phyloP scores from a whole-genome alignment of 352 stramenopile species.

The Phytopythium ostracodes region DNA sequence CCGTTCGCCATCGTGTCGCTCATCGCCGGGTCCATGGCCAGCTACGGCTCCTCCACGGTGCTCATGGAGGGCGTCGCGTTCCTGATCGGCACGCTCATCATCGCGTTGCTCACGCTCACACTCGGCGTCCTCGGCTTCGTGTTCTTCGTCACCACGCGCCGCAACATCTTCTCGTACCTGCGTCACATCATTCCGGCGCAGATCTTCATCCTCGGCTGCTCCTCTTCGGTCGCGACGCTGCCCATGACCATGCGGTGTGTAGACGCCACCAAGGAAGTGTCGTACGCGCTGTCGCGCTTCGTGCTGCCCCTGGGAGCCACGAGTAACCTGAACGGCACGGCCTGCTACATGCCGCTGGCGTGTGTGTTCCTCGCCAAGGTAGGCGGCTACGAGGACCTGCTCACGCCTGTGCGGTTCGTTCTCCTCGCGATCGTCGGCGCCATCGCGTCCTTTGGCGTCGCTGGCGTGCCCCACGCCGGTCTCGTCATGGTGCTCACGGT shows the following conservation, averaged over 20 bases:
- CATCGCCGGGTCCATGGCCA: slow-evolving; percentile 57
- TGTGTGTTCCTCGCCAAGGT: slow-evolving; percentile 76
- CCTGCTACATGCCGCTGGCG: slow-evolving; percentile 66
- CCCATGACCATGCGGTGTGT: slow-evolving; percentile 76
- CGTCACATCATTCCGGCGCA: slow-evolving; percentile 65
- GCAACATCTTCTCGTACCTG: slow-evolving; percentile 69
- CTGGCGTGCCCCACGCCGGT: slow-evolving; percentile 64
- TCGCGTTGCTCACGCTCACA: slow-evolving; percentile 41
- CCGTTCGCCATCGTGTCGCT: slow-evolving; percentile 72
- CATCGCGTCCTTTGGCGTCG: slow-evolving; percentile 66
- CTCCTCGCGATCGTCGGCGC: slow-evolving; percentile 62
- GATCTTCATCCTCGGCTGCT: slow-evolving; percentile 74
- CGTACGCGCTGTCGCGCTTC: slow-evolving; percentile 52
- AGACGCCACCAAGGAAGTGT: slow-evolving; percentile 60
- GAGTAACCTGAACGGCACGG: slow-evolving; percentile 71
- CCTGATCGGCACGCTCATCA: slow-evolving; percentile 38
- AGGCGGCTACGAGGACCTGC: slow-evolving; percentile 38
- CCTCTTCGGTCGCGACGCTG: slow-evolving; percentile 77
- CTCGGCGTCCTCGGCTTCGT: slow-evolving; percentile 47
- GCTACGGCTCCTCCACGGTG: slow-evolving; percentile 38
- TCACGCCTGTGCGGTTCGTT: slow-evolving; percentile 57
- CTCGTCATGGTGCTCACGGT: slow-evolving; percentile 81
- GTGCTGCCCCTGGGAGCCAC: slow-evolving; percentile 64
- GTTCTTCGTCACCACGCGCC: slow-evolving; percentile 50
- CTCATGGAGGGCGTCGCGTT: slow-evolving; percentile 49